These are phyloP conservation scores for Lagenidium giganteum DNA, from an alignment of 352 stramenopile genomes.

Conservation along the genomic window DNA sequence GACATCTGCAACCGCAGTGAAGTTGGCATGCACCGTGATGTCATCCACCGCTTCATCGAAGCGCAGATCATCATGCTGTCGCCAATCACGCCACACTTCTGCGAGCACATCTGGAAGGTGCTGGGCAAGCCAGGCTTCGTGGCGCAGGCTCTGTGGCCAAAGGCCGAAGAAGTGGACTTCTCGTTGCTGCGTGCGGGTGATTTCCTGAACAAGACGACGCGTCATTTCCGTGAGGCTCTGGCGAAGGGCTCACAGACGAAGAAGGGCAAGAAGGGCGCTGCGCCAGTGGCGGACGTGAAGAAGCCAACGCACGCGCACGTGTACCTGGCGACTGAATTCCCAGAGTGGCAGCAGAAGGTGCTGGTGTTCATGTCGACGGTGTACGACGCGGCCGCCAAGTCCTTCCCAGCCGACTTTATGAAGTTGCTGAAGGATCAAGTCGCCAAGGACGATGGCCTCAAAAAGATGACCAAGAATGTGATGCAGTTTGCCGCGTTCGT, in stretches of 20 bases:
- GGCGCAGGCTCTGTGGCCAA: slow-evolving; percentile 86
- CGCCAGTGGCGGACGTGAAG: slow-evolving; percentile 61
- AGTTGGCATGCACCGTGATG: slow-evolving; percentile 88
- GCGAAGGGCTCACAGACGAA: slow-evolving; percentile 78
- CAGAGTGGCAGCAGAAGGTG: slow-evolving; percentile 81
- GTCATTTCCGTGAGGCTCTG: slow-evolving; percentile 86
- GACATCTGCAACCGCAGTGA: slow-evolving; percentile 89
- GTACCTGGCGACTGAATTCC: slow-evolving; percentile 83
- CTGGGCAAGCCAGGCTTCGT: slow-evolving; percentile 91
- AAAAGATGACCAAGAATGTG: slow-evolving; percentile 91
- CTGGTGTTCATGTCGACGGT: slow-evolving; percentile 68
- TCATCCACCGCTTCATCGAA: slow-evolving; percentile 94
- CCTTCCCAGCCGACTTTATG: slow-evolving; percentile 84
- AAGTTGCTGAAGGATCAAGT: slow-evolving; percentile 82
- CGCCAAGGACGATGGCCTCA: slow-evolving; percentile 68
- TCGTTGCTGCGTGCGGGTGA: slow-evolving; percentile 90
- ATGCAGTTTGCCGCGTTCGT: slow-evolving; percentile 98
- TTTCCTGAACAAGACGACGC: slow-evolving; percentile 91
- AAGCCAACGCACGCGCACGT: slow-evolving; percentile 87
- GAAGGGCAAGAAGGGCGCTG: slow-evolving; percentile 88
- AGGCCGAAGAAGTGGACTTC: slow-evolving; percentile 86
- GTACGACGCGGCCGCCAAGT: slow-evolving; percentile 45
- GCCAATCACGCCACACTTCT: slow-evolving; percentile 95
- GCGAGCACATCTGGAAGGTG: slow-evolving; percentile 91
- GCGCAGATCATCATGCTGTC: slow-evolving; percentile 92